These are phyloP conservation scores for Coemansia sp. DNA, from an alignment of 371 early-diverging fungal genomes.

Conservation along the genomic window DNA sequence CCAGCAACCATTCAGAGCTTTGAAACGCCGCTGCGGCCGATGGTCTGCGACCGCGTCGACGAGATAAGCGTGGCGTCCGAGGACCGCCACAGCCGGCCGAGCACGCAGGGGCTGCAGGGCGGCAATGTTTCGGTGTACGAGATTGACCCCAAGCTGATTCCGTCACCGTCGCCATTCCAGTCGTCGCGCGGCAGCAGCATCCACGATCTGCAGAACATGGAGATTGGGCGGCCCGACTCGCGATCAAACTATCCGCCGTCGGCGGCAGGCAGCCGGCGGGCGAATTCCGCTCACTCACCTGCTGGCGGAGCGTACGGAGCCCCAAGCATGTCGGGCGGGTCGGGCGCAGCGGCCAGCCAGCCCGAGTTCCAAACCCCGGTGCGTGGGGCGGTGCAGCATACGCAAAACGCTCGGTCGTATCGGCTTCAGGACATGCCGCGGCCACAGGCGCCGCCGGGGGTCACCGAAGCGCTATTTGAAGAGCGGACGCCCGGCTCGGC, in stretches of 20 bases:
- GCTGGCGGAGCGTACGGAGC: background rate
- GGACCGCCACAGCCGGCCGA: background rate
- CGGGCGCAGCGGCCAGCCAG: background rate
- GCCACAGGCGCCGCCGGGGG: slow-evolving; percentile 41
- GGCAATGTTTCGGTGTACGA: too few relatives aligned
- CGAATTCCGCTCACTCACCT: background rate
- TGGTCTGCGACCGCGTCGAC: slow-evolving; percentile 16
- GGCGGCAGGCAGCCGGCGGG: slow-evolving; percentile 3
- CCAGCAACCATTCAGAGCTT: background rate
- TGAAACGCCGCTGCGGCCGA: slow-evolving; percentile 6
- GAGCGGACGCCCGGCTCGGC: background rate
- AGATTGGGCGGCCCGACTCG: slow-evolving; percentile 3
- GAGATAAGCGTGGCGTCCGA: slow-evolving; percentile 14
- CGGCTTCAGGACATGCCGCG: slow-evolving; percentile 44
- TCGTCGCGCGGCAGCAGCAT: slow-evolving; percentile 23
- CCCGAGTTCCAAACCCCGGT: background rate
- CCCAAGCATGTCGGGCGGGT: background rate
- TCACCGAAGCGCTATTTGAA: slow-evolving; percentile 30
- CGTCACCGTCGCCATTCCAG: slow-evolving; percentile 31
- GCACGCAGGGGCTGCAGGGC: too few relatives aligned
- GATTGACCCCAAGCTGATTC: slow-evolving; percentile 14
- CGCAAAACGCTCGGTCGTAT: slow-evolving; percentile 12
- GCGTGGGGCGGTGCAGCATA: background rate
- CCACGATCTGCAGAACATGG: slow-evolving; percentile 2
- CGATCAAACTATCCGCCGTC: background rate